These are phyloP conservation scores for Scleroderma citrinum DNA, from an alignment of 768 basidiomycete genomes.

Conservation along the genomic window DNA sequence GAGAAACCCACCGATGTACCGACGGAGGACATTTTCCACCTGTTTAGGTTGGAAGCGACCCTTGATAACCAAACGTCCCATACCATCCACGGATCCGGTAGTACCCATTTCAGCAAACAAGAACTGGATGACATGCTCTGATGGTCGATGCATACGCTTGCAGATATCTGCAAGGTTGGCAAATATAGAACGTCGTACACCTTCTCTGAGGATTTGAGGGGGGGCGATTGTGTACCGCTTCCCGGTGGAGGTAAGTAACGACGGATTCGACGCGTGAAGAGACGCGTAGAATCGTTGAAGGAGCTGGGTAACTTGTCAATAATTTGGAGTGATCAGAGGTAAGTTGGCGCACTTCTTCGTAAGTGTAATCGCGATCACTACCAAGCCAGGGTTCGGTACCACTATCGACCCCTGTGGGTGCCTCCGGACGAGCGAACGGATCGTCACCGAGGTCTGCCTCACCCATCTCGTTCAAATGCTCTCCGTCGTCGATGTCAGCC, in stretches of 20 bases:
- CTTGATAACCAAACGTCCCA: constrained; percentile 89
- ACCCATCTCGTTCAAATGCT: constrained; percentile 62
- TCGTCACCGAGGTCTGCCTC: constrained; percentile 87
- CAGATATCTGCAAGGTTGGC: constrained; percentile 97
- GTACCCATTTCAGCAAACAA: constrained; percentile 98
- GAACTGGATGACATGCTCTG: constrained; percentile 97
- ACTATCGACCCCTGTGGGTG: constrained; percentile 56
- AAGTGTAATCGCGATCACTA: constrained; percentile 94
- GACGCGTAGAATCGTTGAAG: constrained; percentile 88
- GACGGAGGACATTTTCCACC: constrained; percentile 91
- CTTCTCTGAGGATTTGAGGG: constrained; percentile 90
- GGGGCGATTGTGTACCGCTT: constrained; percentile 98
- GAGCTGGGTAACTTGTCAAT: constrained; percentile 47
- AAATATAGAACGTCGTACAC: constrained; percentile 95
- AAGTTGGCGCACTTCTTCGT: constrained; percentile 66
- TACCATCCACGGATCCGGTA: constrained; percentile 90
- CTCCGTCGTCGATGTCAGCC: constrained; percentile 53
- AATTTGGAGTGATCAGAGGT: neutral
- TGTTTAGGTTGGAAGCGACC: constrained; percentile 99
- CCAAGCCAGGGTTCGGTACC: constrained; percentile 87
- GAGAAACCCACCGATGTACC: constrained; percentile 80
- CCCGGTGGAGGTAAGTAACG: constrained; percentile 75
- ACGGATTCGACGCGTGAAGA: constrained; percentile 90
- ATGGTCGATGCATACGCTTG: constrained; percentile 95
- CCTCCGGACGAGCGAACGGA: constrained; percentile 62